These are phyloP conservation scores for Eucalyptus coolabah DNA, from an alignment of 345 rosid species.

Conservation along the genomic window DNA sequence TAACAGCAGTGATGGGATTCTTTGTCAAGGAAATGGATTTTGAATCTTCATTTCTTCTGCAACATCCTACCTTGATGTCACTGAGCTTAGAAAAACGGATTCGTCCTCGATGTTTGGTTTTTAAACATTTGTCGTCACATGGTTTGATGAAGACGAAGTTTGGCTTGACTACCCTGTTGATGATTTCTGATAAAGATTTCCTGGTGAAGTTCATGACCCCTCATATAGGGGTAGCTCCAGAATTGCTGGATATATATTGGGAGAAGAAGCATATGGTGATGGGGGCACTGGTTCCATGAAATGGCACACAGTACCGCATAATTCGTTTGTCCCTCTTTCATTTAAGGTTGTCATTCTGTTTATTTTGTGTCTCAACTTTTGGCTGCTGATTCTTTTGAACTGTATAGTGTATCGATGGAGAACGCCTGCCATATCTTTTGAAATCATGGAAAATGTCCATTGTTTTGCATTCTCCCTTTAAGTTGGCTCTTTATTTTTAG, in stretches of 20 bases:
- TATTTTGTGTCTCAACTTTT: not conserved
- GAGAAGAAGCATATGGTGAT: slow-evolving; percentile 1
- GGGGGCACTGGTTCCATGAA: not conserved
- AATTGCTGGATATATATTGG: not conserved
- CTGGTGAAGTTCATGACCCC: not conserved
- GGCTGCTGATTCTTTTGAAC: not conserved
- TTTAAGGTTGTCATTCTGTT: not conserved
- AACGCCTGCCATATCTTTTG: not conserved
- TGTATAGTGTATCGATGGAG: not conserved
- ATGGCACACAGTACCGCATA: not conserved
- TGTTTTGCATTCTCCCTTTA: not conserved
- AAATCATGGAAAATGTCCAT: not conserved
- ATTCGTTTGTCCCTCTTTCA: not conserved
- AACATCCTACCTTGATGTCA: not conserved
- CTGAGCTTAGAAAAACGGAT: slow-evolving; percentile 18
- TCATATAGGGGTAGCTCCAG: not conserved
- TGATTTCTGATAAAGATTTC: not conserved
- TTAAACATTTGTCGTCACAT: not conserved
- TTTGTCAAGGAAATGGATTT: slow-evolving; percentile 8
- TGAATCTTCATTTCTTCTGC: not conserved
- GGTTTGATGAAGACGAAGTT: slow-evolving; percentile 3
- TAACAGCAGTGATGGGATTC: not conserved
- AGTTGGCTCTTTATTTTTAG: not conserved
- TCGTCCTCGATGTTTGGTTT: slow-evolving; percentile 11
- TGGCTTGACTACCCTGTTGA: not conserved